Evolutionary conservation across 148 eudicot genomes (phyloP).

Genomic region (Camellia lanceoleosa): DNA sequence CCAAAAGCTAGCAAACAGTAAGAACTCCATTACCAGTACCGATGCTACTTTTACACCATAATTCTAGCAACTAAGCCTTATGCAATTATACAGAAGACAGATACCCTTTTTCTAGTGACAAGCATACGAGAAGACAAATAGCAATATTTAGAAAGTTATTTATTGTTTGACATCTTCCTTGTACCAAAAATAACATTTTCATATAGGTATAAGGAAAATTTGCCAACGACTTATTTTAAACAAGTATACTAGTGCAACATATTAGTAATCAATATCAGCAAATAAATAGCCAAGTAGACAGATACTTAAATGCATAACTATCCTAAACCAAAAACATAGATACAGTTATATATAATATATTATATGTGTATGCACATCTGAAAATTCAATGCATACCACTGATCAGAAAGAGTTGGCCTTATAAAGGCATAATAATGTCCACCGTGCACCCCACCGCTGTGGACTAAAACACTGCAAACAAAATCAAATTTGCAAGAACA

Average conservation of each 20-base stretch:
- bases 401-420: slow-evolving; percentile 83
- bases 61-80: slow-evolving; percentile 5
- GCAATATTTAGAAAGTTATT: not conserved
- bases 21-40: not conserved
- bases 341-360: not conserved
- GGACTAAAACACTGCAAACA: slow-evolving; percentile 82
- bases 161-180: not conserved
- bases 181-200: not conserved
- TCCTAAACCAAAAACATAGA: not conserved
- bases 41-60: not conserved
- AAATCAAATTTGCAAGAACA: not conserved
- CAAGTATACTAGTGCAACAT: slow-evolving; percentile 5
- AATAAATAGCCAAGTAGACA: not conserved
- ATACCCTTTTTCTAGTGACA: slow-evolving; percentile 6
- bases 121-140: slow-evolving; percentile 6
- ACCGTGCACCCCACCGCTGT: slow-evolving; percentile 95
- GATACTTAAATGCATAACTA: not conserved
- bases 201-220: not conserved
- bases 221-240: not conserved
- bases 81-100: not conserved
- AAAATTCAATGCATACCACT: slow-evolving; percentile 54
- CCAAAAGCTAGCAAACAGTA: not conserved
- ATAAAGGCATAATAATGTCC: slow-evolving; percentile 95
- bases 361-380: not conserved
- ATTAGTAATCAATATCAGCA: not conserved